A percentile compares a stretch with the other conserved stretches of the same genome.
These are phyloP conservation scores for Hypoxylon lenormandii DNA, from an alignment of 495 filamentous ascomycete species.

Conservation along the genomic window DNA sequence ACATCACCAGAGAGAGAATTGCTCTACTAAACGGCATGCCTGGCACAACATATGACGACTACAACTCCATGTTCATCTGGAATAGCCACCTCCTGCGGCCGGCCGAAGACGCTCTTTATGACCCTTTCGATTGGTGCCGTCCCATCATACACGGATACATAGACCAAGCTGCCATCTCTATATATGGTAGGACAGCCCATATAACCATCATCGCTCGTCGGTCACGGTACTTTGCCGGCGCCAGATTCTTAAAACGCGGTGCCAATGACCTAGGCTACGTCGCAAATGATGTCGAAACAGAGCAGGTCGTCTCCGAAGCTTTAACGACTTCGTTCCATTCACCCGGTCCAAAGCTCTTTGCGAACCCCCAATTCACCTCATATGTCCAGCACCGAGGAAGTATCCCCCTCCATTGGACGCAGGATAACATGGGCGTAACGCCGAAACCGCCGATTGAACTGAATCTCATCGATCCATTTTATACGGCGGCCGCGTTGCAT, in stretches of 20 bases:
- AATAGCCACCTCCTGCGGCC: constrained; percentile 89
- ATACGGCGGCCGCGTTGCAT: constrained; percentile 92
- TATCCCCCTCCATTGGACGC: constrained; percentile 96
- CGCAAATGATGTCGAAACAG: constrained; percentile 98
- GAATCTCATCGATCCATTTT: constrained; percentile 94
- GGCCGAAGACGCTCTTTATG: constrained; percentile 74
- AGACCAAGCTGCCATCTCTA: constrained; percentile 84
- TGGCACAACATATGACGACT: constrained; percentile 70
- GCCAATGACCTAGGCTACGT: constrained; percentile 96
- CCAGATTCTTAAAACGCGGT: constrained; percentile 92
- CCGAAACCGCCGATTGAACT: constrained; percentile 96
- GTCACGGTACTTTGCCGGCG: constrained; percentile 93
- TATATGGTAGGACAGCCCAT: constrained; percentile 86
- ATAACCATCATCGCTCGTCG: constrained; percentile 93
- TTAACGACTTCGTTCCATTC: constrained; percentile 95
- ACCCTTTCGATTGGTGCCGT: constrained; percentile 93
- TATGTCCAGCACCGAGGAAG: constrained; percentile 97
- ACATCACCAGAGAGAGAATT: constrained; percentile 84
- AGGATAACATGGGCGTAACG: constrained; percentile 93
- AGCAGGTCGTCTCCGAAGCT: constrained; percentile 96
- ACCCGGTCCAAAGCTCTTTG: constrained; percentile 83
- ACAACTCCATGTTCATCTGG: constrained; percentile 98
- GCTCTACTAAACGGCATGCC: constrained; percentile 72
- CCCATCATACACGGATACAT: constrained; percentile 97
- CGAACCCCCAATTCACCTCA: constrained; percentile 91